phyloP scores from a whole-genome alignment of 305 asterid species.

The Plantago coronopus region DNA sequence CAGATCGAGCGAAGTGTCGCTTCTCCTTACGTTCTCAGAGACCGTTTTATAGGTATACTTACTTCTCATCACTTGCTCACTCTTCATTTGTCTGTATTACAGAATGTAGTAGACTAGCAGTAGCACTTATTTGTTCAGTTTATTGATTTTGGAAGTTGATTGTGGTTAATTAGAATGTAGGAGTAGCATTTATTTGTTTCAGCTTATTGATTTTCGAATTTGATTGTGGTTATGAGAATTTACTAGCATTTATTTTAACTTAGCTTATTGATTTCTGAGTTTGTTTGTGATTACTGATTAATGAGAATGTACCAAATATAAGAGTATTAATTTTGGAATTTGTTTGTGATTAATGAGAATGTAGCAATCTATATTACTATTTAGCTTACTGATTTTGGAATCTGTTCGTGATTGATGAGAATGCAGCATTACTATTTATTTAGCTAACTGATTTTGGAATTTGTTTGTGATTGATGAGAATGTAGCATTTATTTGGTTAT shows the following conservation, averaged over 20 bases:
- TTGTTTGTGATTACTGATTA: too few species aligned
- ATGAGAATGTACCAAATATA: not conserved
- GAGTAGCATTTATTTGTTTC: too few species aligned
- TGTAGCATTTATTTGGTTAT: too few species aligned
- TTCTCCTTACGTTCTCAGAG: slow-evolving; percentile 49
- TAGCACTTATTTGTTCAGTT: too few species aligned
- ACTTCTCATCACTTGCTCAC: not conserved
- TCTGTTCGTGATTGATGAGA: not conserved
- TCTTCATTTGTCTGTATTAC: not conserved
- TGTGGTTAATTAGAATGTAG: too few species aligned
- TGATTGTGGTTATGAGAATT: too few species aligned
- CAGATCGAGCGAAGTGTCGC: slow-evolving; percentile 90
- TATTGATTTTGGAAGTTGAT: too few species aligned
- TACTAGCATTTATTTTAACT: too few species aligned
- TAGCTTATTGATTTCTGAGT: not conserved
- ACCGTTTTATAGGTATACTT: slow-evolving; percentile 58
- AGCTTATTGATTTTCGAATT: too few species aligned
- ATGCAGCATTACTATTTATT: not conserved
- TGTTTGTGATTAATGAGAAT: not conserved
- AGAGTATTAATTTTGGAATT: not conserved
- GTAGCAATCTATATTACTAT: not conserved
- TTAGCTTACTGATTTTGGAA: not conserved
- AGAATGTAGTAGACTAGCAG: too few species aligned
- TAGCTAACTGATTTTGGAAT: not conserved
- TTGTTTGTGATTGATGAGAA: too few species aligned